Evolutionary conservation across 148 eudicot species (phyloP), one percentile per base, ranked within the genome.

Genomic region (Selenicereus undatus): DNA sequence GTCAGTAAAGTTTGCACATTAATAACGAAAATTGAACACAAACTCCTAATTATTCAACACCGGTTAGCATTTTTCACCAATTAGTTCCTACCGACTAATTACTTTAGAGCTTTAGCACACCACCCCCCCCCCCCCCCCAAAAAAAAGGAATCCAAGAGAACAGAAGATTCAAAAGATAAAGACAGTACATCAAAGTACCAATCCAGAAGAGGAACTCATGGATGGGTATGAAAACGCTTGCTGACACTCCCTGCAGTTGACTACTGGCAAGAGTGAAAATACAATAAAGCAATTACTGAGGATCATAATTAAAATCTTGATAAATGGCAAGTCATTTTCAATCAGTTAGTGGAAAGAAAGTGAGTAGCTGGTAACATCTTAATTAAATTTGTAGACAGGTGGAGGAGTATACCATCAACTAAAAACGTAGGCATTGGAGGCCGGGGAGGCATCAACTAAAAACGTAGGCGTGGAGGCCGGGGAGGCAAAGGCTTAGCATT

Each of bases 271-370:
- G 68, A 64, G 29, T 0, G 68, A 29, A 24, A 64, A 22, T 5
- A 16, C 11, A 64, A 64, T 21, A 9, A 26, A 64, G 27, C 68
- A 64, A 22, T 64, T 5, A 64, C 29, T 64, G 22, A 56, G 62
- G 62, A 56, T 56, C 22, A 20, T 16, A 39, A 16, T 16, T 20
- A 56, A 56, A 52, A 52, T 52, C 3, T 2, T 56, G 22, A 6
- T 64, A 64, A 64, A 64, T 64, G 68, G 68, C 4, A 64, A 64
- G 68, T 64, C 68, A 64, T 22, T 64, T 22, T 64, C 68, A 64
- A 64, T 64, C n/a, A 11, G 68, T 64, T 64, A 64, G 26, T 64
- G 68, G 68, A 64, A 64, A 20, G 65, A 60, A 60, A 60, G 65
- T 14, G 65, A 60, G 24, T 60, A 60, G 32, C 32, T 32, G 2